Evolutionary conservation across 768 basidiomycete genomes (phyloP).

Genomic region (Russula lepida): DNA sequence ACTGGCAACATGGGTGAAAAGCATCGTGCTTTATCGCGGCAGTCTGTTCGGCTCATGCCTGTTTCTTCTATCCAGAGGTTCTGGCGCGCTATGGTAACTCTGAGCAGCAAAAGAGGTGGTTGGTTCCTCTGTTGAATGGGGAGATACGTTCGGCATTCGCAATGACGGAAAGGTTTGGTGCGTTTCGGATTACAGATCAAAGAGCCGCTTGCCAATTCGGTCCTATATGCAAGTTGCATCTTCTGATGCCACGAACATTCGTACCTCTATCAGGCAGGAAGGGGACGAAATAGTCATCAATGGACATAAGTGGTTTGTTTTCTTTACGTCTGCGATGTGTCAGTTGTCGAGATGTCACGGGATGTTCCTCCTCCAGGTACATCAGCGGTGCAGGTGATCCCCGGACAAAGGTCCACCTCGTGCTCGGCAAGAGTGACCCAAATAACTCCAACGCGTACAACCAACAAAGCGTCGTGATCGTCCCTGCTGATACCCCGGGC

Average conservation of each 20-base stretch:
- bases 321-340: constrained; percentile 1
- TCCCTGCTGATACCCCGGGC: constrained; percentile 82
- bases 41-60: constrained; percentile 1
- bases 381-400: constrained; percentile 97
- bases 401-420: constrained; percentile 79
- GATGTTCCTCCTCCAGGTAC: constrained; percentile 50
- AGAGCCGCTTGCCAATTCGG: constrained; percentile 8
- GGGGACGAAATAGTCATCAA: constrained; percentile 87
- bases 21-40: constrained; percentile 20
- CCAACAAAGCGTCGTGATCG: constrained; percentile 91
- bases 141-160: constrained; percentile 92
- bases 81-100: constrained; percentile 89
- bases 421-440: constrained; percentile 93
- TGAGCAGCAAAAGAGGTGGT: constrained; percentile 87
- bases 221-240: constrained; percentile 55
- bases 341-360: background rate
- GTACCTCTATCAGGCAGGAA: constrained; percentile 74
- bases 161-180: constrained; percentile 94
- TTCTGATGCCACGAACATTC: constrained; percentile 92
- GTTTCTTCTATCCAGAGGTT: constrained; percentile 57
- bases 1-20: constrained; percentile 91
- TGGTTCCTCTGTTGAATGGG: constrained; percentile 79
- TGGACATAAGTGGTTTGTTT: constrained; percentile 84
- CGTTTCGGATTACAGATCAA: constrained; percentile 20
- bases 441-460: constrained; percentile 63